phyloP scores from a whole-genome alignment of 169 alveolate species.

The Plasmodium adleri region DNA sequence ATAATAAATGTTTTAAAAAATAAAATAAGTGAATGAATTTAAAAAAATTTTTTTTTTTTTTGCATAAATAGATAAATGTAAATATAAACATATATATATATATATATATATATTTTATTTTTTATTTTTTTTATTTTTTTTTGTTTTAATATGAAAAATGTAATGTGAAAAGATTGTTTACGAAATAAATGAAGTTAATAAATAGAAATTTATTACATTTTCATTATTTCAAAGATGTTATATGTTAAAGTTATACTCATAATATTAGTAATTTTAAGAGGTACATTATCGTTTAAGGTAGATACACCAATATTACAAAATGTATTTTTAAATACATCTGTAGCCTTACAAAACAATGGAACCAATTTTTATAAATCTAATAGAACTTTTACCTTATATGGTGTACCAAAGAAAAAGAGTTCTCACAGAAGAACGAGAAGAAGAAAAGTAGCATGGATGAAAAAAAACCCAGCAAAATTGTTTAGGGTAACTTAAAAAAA shows the following conservation, averaged over 20 bases:
- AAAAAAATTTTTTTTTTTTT: too few relatives aligned
- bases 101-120: too few relatives aligned
- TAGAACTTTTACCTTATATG: slow-evolving; percentile 71
- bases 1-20: too few relatives aligned
- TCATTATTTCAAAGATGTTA: slow-evolving; percentile 33
- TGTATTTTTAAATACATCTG: slow-evolving; percentile 58
- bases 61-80: too few relatives aligned
- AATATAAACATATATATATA: too few relatives aligned
- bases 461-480: slow-evolving; percentile 82
- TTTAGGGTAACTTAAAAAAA: slow-evolving; percentile 69
- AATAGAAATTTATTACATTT: slow-evolving; percentile 24
- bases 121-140: neutral
- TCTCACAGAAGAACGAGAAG: slow-evolving; percentile 84
- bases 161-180: neutral
- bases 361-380: slow-evolving; percentile 11
- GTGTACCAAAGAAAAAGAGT: slow-evolving; percentile 88
- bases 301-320: slow-evolving; percentile 4
- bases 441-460: slow-evolving; percentile 89
- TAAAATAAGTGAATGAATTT: too few relatives aligned
- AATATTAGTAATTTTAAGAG: slow-evolving; percentile 22
- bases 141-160: slow-evolving; percentile 16
- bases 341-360: slow-evolving; percentile 9
- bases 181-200: neutral
- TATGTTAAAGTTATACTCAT: slow-evolving; percentile 23
- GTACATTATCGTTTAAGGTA: slow-evolving; percentile 14